These are phyloP conservation scores for Wickerhamomyces sp. DNA, from an alignment of 1,139 yeast genomes.

Conservation along the genomic window DNA sequence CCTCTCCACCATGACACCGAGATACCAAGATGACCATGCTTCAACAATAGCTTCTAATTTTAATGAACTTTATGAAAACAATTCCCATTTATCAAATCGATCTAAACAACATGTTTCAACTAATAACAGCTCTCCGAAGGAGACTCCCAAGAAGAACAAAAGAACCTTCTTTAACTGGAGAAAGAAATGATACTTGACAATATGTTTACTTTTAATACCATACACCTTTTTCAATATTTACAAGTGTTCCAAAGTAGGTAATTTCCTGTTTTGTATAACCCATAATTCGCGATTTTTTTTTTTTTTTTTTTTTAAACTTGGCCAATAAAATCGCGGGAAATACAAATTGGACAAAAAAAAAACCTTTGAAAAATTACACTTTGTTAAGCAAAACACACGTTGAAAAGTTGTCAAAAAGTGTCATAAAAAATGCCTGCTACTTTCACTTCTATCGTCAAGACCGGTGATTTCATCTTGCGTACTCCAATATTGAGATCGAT, in stretches of 20 bases:
- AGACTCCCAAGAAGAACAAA: slow-evolving; percentile 3
- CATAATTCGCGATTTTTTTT: too few species aligned
- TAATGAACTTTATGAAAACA: slow-evolving; percentile 1
- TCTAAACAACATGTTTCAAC: too few species aligned
- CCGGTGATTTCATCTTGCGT: slow-evolving; percentile 75
- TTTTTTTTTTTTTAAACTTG: too few species aligned
- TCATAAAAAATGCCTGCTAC: slow-evolving; percentile 30
- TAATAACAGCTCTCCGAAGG: too few species aligned
- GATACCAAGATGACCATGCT: slow-evolving; percentile 6
- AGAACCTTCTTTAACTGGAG: slow-evolving; percentile 15
- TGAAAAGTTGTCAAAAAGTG: not conserved
- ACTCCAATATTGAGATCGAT: slow-evolving; percentile 75
- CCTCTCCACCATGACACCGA: slow-evolving; percentile 21
- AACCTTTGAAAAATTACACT: not conserved
- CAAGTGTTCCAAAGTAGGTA: too few species aligned
- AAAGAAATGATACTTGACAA: slow-evolving; percentile 8
- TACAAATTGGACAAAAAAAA: slow-evolving; percentile 8
- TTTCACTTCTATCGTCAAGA: slow-evolving; percentile 76
- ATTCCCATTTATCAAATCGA: slow-evolving; percentile 1
- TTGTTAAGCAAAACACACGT: not conserved
- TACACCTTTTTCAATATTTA: not conserved
- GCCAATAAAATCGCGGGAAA: slow-evolving; percentile 18
- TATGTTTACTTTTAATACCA: not conserved
- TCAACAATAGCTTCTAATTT: not conserved
- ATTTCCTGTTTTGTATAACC: too few species aligned